A percentile compares a stretch with the other conserved stretches of the same genome.
Evolutionary conservation across 176 grass and related monocot species (phyloP).

Genomic region (Zoysia japonica): DNA sequence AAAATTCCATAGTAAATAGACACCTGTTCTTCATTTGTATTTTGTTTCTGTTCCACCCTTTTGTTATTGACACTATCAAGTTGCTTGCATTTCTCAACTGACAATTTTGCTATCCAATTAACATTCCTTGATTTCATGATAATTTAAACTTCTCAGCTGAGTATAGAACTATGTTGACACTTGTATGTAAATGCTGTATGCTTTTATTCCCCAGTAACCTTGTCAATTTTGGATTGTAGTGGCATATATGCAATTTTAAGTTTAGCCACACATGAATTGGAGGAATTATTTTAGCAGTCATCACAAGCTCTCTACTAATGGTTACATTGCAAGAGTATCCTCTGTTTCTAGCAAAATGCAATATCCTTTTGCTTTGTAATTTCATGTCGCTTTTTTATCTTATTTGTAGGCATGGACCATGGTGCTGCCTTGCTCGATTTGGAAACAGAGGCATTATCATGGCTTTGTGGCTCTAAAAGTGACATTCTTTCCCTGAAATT

Average conservation of each 20-base stretch:
- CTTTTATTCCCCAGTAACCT: background rate
- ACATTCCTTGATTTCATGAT: background rate
- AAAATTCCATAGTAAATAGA: background rate
- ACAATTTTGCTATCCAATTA: background rate
- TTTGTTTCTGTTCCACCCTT: conserved; percentile 30
- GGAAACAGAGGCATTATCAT: conserved; percentile 50
- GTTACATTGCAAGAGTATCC: conserved; percentile 4
- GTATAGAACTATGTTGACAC: background rate
- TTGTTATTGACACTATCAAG: conserved; percentile 23
- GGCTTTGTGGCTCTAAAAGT: conserved; percentile 58
- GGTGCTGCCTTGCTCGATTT: conserved; percentile 56
- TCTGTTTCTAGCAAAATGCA: conserved; percentile 1
- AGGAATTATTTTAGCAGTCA: conserved; percentile 13
- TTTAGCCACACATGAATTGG: background rate
- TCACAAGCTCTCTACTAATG: background rate
- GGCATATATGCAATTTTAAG: background rate
- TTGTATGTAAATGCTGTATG: background rate
- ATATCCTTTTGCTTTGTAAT: conserved; percentile 1
- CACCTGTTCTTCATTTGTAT: background rate
- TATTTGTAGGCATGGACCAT: conserved; percentile 54
- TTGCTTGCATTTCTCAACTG: conserved; percentile 14
- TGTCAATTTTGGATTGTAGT: conserved; percentile 17
- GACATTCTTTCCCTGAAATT: conserved; percentile 61
- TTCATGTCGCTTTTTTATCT: conserved; percentile 16
- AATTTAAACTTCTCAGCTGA: background rate